These are phyloP conservation scores for Pestalotiopsis sp. DNA, from an alignment of 2,329 filamentous ascomycete genomes.

Conservation along the genomic window DNA sequence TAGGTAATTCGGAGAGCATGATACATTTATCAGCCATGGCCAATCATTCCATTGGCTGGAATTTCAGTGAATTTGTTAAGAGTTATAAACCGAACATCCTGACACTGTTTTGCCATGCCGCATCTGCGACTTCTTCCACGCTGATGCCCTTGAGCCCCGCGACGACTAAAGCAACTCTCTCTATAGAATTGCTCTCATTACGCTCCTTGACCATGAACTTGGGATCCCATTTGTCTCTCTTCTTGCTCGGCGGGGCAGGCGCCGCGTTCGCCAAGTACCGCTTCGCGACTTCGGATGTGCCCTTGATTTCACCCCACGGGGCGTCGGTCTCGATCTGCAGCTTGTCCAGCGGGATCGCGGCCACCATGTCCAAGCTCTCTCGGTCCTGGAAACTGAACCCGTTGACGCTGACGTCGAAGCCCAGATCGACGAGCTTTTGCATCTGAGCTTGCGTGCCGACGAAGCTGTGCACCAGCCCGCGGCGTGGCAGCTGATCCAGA, in stretches of 20 bases:
- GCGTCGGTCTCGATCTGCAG: constrained; percentile 52
- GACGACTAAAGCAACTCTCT: constrained; percentile 48
- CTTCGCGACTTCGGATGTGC: constrained; percentile 38
- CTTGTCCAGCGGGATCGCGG: constrained; percentile 39
- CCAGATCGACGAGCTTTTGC: constrained; percentile 33
- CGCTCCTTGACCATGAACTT: constrained; percentile 52
- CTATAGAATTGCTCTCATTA: constrained; percentile 53
- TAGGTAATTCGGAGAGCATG: no score
- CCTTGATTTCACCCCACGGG: constrained; percentile 48
- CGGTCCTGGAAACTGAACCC: constrained; percentile 47
- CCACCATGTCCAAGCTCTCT: constrained; percentile 44
- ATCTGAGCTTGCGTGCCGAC: constrained; percentile 43
- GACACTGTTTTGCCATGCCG: constrained; percentile 38
- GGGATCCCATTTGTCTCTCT: constrained; percentile 50
- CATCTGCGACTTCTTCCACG: constrained; percentile 44
- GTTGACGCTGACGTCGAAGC: constrained; percentile 50
- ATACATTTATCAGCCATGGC: no score
- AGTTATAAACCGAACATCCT: constrained; percentile 29
- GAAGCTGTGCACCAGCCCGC: constrained; percentile 42
- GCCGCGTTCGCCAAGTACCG: constrained; percentile 42
- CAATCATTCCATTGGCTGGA: no score
- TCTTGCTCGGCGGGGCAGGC: constrained; percentile 43
- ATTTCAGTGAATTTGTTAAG: no score
- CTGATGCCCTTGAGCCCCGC: constrained; percentile 47
- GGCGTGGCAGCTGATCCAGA: constrained; percentile 34